These are phyloP conservation scores for Calonectria honghensis DNA, from an alignment of 2,329 filamentous ascomycete species.

Conservation along the genomic window DNA sequence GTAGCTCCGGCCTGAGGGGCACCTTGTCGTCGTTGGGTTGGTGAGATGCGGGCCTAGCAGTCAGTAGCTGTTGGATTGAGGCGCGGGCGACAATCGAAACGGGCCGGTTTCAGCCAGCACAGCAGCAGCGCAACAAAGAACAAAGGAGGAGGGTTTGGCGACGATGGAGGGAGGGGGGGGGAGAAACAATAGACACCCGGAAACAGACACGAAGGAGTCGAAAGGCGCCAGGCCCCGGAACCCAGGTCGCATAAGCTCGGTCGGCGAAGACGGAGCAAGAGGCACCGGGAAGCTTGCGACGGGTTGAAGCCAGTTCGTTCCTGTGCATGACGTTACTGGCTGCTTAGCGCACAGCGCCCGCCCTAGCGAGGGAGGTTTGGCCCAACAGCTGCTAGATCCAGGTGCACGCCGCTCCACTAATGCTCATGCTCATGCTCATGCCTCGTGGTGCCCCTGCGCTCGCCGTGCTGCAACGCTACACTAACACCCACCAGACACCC, in stretches of 20 bases:
- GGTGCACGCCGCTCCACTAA: slow-evolving; percentile 6
- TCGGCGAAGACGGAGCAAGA: slow-evolving; percentile 3
- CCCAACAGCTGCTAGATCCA: slow-evolving; percentile 18
- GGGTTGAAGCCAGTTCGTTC: slow-evolving; percentile 12
- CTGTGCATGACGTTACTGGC: slow-evolving; percentile 22
- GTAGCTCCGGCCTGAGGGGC: slow-evolving; percentile 22
- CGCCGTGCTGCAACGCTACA: slow-evolving; percentile 9
- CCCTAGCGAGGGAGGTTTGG: slow-evolving; percentile 20
- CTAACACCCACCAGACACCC: slow-evolving; percentile 8
- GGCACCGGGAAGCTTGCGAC: slow-evolving; percentile 21
- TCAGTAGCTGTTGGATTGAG: neutral
- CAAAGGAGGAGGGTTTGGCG: neutral
- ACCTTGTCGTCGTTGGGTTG: neutral
- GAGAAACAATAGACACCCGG: neutral
- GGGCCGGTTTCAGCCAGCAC: slow-evolving; percentile 16
- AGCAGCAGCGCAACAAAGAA: slow-evolving; percentile 13
- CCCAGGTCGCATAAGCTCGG: slow-evolving; percentile 1
- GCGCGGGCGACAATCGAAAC: slow-evolving; percentile 8
- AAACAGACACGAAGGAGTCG: neutral
- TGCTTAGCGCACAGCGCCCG: slow-evolving; percentile 23
- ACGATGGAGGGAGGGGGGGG: neutral
- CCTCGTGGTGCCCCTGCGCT: slow-evolving; percentile 20
- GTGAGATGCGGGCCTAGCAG: neutral
- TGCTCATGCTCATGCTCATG: slow-evolving; percentile 18
- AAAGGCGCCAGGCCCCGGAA: neutral